phyloP scores from a whole-genome alignment of 169 alveolate species.

The Eimeria praecox region DNA sequence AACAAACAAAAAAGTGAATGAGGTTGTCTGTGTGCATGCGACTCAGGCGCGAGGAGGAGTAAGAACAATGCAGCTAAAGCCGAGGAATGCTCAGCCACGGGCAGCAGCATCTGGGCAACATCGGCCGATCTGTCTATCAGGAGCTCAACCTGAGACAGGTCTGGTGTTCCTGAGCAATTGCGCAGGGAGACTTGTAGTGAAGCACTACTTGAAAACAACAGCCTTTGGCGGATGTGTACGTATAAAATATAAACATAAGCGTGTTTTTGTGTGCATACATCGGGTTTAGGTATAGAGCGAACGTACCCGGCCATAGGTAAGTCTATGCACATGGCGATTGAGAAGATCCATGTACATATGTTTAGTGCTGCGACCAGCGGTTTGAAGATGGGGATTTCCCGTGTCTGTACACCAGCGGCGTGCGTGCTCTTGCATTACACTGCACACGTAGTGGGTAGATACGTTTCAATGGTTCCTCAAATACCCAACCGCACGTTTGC shows the following conservation, averaged over 20 bases:
- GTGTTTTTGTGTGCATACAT: not conserved
- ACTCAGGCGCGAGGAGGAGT: not conserved
- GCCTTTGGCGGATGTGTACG: not conserved
- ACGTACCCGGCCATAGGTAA: not conserved
- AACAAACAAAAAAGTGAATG: not conserved
- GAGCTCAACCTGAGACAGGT: not conserved
- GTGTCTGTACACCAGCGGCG: conserved; percentile 2
- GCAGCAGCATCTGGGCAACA: not conserved
- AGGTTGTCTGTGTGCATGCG: not conserved
- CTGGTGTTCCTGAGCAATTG: not conserved
- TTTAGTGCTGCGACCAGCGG: not conserved
- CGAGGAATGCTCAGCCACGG: not conserved
- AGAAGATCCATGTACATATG: not conserved
- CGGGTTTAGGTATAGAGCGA: conserved; percentile 3
- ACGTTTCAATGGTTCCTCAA: not conserved
- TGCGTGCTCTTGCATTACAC: not conserved
- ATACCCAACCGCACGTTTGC: not conserved
- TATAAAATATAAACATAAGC: not conserved
- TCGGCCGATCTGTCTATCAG: not conserved
- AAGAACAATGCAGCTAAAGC: not conserved
- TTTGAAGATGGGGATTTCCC: not conserved
- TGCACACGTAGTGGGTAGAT: not conserved
- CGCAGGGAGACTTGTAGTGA: not conserved
- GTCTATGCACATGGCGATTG: not conserved
- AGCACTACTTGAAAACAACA: not conserved